Evolutionary conservation across 1,284 basidiomycete species (phyloP).

Genomic region (Meripilus lineatus): DNA sequence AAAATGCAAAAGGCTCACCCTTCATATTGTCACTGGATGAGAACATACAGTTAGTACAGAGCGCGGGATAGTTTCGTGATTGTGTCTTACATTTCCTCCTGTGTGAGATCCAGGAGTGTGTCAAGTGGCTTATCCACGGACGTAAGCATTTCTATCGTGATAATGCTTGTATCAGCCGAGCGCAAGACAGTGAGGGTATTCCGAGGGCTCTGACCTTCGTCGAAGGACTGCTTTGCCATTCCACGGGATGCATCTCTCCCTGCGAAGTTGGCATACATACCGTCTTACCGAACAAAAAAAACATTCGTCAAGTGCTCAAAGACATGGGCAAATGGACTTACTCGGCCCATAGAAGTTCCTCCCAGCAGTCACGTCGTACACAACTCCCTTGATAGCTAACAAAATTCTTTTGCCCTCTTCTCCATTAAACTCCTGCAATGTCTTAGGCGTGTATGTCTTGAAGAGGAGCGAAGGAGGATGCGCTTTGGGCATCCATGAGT

Average conservation of each 20-base stretch:
- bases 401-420: slow-evolving; percentile 68
- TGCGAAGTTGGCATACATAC: slow-evolving; percentile 96
- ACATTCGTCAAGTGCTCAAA: background rate
- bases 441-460: slow-evolving; percentile 72
- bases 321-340: slow-evolving; percentile 27
- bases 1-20: slow-evolving; percentile 35
- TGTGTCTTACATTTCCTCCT: slow-evolving; percentile 75
- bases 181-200: slow-evolving; percentile 2
- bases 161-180: background rate
- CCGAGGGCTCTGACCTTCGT: slow-evolving; percentile 62
- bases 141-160: slow-evolving; percentile 78
- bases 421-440: slow-evolving; percentile 67
- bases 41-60: slow-evolving; percentile 7
- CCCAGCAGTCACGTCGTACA: slow-evolving; percentile 90
- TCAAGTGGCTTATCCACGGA: slow-evolving; percentile 84
- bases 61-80: slow-evolving; percentile 1
- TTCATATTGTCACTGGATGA: slow-evolving; percentile 80
- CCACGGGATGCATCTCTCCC: slow-evolving; percentile 91
- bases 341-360: slow-evolving; percentile 91
- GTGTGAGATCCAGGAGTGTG: slow-evolving; percentile 71
- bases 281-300: slow-evolving; percentile 44
- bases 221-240: slow-evolving; percentile 97
- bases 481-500: slow-evolving; percentile 81
- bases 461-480: slow-evolving; percentile 77
- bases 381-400: slow-evolving; percentile 81